Percentiles rank a stretch among this genome's conserved stretches.
Evolutionary conservation across 495 filamentous ascomycete species (phyloP).

Genomic region (Patellaria atrata): DNA sequence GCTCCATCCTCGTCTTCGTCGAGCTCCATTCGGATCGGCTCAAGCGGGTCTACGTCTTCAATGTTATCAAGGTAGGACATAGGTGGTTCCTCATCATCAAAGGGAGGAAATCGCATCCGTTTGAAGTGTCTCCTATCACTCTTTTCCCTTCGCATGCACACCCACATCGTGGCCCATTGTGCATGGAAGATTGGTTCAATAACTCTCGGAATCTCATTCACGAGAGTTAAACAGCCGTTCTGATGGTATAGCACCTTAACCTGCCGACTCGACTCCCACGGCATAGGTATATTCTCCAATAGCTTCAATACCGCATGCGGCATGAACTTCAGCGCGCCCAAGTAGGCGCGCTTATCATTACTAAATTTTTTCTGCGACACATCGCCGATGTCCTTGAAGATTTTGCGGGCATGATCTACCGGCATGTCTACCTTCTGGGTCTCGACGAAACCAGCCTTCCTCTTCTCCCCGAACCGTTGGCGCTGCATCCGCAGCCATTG

Average conservation of each 20-base stretch:
- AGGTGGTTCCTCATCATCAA: slow-evolving; percentile 97
- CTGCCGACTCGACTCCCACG: slow-evolving; percentile 90
- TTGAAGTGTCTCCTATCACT: slow-evolving; percentile 95
- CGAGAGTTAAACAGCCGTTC: slow-evolving; percentile 90
- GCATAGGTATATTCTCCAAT: slow-evolving; percentile 99
- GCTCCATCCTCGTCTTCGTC: slow-evolving; percentile 89
- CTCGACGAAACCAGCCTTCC: slow-evolving; percentile 90
- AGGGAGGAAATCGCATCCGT: slow-evolving; percentile 96
- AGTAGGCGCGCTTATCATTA: slow-evolving; percentile 94
- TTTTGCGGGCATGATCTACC: slow-evolving; percentile 94
- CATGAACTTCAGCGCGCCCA: slow-evolving; percentile 98
- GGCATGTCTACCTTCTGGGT: slow-evolving; percentile 99
- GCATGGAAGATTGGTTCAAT: slow-evolving; percentile 98
- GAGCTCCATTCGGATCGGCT: slow-evolving; percentile 98
- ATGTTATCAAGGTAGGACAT: slow-evolving; percentile 98
- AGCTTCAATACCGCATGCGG: slow-evolving; percentile 98
- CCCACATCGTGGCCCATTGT: slow-evolving; percentile 99
- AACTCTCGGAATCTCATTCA: slow-evolving; percentile 92
- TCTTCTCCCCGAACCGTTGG: slow-evolving; percentile 90
- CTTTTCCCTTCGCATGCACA: slow-evolving; percentile 95
- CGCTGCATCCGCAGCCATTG: slow-evolving; percentile 92
- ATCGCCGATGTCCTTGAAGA: slow-evolving; percentile 96
- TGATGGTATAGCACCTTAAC: slow-evolving; percentile 98
- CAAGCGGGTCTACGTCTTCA: slow-evolving; percentile 92
- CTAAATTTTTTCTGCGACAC: slow-evolving; percentile 99